Evolutionary conservation across 345 rosid species (phyloP), one percentile per base, ranked within the genome.

Genomic region (Nasturtium officinale): DNA sequence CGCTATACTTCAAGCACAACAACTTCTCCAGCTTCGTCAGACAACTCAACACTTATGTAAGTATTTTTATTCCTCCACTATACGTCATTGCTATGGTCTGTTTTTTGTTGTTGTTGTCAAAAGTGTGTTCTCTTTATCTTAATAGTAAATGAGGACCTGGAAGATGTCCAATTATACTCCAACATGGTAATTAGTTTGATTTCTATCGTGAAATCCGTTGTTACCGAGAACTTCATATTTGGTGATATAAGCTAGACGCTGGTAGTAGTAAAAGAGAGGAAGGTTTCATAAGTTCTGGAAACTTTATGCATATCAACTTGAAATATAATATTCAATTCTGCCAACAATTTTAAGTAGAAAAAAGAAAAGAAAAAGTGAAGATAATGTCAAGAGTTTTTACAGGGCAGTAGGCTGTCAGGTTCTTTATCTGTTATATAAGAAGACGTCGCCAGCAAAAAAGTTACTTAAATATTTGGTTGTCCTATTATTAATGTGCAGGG

Each of bases 21-120:
- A 93, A 93, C 71, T 93, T 89, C 84, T 90, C 96, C 43, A 90
- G 97, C 74, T 93, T 93, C 71, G 89, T 93, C 73, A 83, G 97
- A 66, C 97, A 93, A 69, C 86, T 93, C 30, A 91, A 93, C 61
- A 93, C 97, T 72, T 93, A 93, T 48, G 97, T 90, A 74, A 80
- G 97, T 79, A 13, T 17, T 9, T 52, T 6, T 48, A 6, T 46
- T 51, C 38, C 53, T 58, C 43, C 53, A 3, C 35, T 7, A 32
- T 51, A 35, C 33, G 42, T 3, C 50, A 15, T 12, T 53, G 56
- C 25, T 25, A 0, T 64, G 45, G 45, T 26, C 6, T 51, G 12
- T 7, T 11, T 29, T 40, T 12, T 63, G n/a, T 65, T 62, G 25
- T 23, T 23, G 30, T 69, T 51, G 30, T 40, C 25, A 26, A 26